Conservation (phyloP, 139 green algal genomes). For the Picochlorum sp. region DNA sequence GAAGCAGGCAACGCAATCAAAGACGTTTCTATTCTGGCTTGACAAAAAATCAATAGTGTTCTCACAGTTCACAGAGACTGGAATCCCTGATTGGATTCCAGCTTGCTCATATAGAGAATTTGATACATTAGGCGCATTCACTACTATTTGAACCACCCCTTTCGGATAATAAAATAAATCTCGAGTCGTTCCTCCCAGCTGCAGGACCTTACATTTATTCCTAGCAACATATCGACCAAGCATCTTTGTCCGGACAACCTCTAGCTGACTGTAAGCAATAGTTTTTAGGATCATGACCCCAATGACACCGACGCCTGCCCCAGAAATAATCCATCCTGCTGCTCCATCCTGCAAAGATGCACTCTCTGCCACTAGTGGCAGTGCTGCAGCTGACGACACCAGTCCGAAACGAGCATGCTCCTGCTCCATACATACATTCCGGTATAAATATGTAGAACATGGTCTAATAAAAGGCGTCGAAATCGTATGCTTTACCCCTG, state of each 20-base stretch:
- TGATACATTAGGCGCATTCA: constrained; percentile 31
- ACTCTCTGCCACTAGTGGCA: too few species aligned
- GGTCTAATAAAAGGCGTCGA: too few species aligned
- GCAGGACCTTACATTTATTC: constrained; percentile 18
- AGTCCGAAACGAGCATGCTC: too few species aligned
- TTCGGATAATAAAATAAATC: constrained; percentile 58
- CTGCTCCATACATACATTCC: too few species aligned
- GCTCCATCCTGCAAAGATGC: too few species aligned
- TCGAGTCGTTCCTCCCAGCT: constrained; percentile 37
- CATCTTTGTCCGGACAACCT: constrained; percentile 47
- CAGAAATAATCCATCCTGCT: too few species aligned
- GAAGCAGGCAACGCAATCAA: constrained; percentile 33
- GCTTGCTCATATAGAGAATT: constrained; percentile 46
- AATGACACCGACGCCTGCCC: not conserved
- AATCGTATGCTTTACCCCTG: too few species aligned
- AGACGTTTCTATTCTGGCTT: too few species aligned
- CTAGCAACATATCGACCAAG: constrained; percentile 33
- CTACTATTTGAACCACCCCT: constrained; percentile 22
- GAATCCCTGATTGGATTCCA: constrained; percentile 38
- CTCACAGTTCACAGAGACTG: too few species aligned
- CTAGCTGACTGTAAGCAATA: constrained; percentile 37
- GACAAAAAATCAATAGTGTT: too few species aligned
- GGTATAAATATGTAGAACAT: too few species aligned
- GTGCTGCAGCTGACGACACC: too few species aligned
- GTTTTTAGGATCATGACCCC: constrained; percentile 16